These are phyloP conservation scores for Bisporella sp. DNA, from an alignment of 2,329 filamentous ascomycete genomes.

Conservation along the genomic window DNA sequence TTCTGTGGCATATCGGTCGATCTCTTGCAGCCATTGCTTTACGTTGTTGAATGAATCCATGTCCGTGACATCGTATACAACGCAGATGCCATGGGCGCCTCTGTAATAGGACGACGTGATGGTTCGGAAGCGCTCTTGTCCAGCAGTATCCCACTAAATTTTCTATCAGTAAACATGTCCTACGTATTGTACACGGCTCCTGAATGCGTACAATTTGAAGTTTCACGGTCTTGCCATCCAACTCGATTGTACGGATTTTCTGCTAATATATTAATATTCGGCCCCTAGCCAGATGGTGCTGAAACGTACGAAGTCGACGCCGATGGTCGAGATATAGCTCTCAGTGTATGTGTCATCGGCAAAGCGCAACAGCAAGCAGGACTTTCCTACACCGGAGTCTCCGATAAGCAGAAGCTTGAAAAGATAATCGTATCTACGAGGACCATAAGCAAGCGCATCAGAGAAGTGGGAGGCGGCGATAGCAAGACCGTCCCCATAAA, in stretches of 20 bases:
- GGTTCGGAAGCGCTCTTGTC: slow-evolving; percentile 98
- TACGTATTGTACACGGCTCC: neutral
- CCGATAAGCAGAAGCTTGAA: slow-evolving; percentile 99
- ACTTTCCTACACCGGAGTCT: slow-evolving; percentile 99
- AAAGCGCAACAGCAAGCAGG: slow-evolving; percentile 94
- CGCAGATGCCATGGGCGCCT: slow-evolving; percentile 97
- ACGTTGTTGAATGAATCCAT: slow-evolving; percentile 99
- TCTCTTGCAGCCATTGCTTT: slow-evolving; percentile 99
- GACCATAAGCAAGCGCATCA: slow-evolving; percentile 16
- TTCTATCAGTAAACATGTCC: slow-evolving; percentile 23
- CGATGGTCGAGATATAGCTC: slow-evolving; percentile 99
- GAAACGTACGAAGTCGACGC: slow-evolving; percentile 86
- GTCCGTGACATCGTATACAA: slow-evolving; percentile 99
- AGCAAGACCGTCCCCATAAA: too few species aligned
- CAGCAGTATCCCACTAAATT: slow-evolving; percentile 92
- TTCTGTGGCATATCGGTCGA: slow-evolving; percentile 97
- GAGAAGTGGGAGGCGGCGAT: neutral
- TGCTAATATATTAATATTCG: slow-evolving; percentile 36
- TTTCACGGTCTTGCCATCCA: slow-evolving; percentile 99
- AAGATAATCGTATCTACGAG: slow-evolving; percentile 94
- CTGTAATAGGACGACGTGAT: slow-evolving; percentile 99
- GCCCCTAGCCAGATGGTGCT: neutral
- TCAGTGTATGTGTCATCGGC: slow-evolving; percentile 99
- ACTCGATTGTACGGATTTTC: slow-evolving; percentile 99
- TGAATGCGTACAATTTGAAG: slow-evolving; percentile 80